A percentile compares a stretch with the other conserved stretches of the same genome.
Conservation (phyloP, 169 alveolate species). For the Plasmodium fragile region DNA sequence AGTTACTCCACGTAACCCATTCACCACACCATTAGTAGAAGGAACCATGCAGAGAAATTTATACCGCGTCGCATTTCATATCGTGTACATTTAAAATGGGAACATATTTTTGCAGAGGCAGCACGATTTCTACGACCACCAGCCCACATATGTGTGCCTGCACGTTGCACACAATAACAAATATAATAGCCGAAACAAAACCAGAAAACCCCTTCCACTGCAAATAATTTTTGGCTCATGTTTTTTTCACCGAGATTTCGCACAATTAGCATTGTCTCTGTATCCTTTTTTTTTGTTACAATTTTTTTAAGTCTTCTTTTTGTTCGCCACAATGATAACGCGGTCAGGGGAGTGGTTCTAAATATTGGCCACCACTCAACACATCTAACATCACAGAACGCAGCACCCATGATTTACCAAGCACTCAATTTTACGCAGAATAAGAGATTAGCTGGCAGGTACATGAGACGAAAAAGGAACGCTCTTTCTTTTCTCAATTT, state of each 20-base stretch:
- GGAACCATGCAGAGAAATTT: not conserved
- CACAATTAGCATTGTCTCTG: not conserved
- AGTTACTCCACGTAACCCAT: not conserved
- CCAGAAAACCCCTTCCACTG: not conserved
- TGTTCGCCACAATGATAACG: not conserved
- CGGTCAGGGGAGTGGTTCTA: not conserved
- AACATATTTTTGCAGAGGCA: not conserved
- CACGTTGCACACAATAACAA: not conserved
- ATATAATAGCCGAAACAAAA: not conserved
- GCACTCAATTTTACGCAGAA: not conserved
- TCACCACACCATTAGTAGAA: not conserved
- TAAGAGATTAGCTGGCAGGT: not conserved
- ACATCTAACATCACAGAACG: not conserved
- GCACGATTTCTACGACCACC: not conserved
- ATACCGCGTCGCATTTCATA: not conserved
- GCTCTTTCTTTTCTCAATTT: conserved; percentile 26
- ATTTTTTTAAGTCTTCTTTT: not conserved
- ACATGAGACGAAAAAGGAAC: conserved; percentile 7
- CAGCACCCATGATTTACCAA: not conserved
- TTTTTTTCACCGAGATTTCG: not conserved
- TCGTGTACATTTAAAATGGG: not conserved
- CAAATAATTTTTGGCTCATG: not conserved
- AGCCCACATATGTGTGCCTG: not conserved
- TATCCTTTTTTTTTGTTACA: not conserved
- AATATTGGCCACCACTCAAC: not conserved